Percentiles rank a stretch among this genome's conserved stretches.
These are phyloP conservation scores for Echria macrotheca DNA, from an alignment of 495 filamentous ascomycete genomes.

Conservation along the genomic window DNA sequence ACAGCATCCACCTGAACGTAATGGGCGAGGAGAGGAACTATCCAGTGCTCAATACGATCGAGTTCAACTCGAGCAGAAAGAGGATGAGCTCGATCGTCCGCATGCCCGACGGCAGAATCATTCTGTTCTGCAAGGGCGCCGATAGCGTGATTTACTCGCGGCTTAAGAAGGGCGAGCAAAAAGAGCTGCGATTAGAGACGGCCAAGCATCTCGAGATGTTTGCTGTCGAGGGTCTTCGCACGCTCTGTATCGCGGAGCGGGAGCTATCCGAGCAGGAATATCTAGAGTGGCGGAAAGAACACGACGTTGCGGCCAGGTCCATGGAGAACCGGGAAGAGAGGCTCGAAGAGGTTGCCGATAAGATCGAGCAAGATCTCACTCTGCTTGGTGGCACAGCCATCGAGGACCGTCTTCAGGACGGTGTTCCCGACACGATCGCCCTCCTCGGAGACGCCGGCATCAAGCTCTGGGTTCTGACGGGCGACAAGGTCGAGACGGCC, in stretches of 20 bases:
- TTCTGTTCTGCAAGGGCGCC: constrained; percentile 95
- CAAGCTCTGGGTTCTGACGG: constrained; percentile 99
- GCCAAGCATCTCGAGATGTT: constrained; percentile 96
- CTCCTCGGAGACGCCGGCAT: constrained; percentile 91
- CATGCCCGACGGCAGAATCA: constrained; percentile 90
- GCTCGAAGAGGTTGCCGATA: constrained; percentile 81
- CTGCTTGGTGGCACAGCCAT: constrained; percentile 96
- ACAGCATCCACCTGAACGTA: constrained; percentile 78
- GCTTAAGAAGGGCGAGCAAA: constrained; percentile 76
- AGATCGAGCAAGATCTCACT: constrained; percentile 83
- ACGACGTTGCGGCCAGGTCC: constrained; percentile 80
- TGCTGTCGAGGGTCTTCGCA: constrained; percentile 89
- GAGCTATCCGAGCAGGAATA: constrained; percentile 84
- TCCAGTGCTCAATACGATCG: constrained; percentile 86
- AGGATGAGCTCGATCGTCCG: constrained; percentile 96
- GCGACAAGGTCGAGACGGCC: constrained; percentile 98
- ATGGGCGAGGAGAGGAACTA: constrained; percentile 81
- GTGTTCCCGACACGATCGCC: constrained; percentile 93
- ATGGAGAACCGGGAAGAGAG: constrained; percentile 89
- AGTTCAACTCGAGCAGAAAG: constrained; percentile 96
- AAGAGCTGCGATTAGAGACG: constrained; percentile 73
- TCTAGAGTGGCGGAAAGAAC: constrained; percentile 73
- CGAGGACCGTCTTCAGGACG: constrained; percentile 95
- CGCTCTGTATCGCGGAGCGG: constrained; percentile 88
- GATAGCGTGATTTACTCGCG: constrained; percentile 97